These are phyloP conservation scores for Jaminaea rosea DNA, from an alignment of 1,284 basidiomycete genomes.

Conservation along the genomic window DNA sequence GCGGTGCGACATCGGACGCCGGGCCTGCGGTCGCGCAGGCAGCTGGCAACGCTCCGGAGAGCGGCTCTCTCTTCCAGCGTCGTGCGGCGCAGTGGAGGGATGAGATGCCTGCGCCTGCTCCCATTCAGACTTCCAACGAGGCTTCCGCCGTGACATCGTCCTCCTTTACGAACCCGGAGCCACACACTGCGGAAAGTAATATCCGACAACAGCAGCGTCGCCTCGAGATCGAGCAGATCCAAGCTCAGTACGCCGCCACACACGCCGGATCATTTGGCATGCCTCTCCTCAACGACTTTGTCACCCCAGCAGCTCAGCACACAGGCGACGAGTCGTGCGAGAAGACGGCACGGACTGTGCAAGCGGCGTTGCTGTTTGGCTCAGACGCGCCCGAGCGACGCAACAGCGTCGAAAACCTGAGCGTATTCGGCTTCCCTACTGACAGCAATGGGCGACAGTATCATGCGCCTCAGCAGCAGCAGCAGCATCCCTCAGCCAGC, in stretches of 20 bases:
- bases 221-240: slow-evolving; percentile 12
- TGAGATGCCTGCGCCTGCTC: slow-evolving; percentile 17
- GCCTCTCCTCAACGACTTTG: slow-evolving; percentile 25
- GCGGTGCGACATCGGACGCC: neutral
- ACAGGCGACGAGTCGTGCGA: slow-evolving; percentile 22
- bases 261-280: slow-evolving; percentile 17
- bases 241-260: slow-evolving; percentile 20
- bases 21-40: too few species aligned
- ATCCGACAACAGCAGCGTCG: neutral
- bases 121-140: slow-evolving; percentile 13
- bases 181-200: slow-evolving; percentile 9
- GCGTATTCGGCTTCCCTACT: slow-evolving; percentile 9
- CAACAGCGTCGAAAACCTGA: slow-evolving; percentile 7
- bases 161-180: neutral
- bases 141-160: slow-evolving; percentile 2
- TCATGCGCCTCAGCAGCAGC: neutral
- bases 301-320: slow-evolving; percentile 21
- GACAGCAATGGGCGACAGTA: neutral
- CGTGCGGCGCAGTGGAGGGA: slow-evolving; percentile 17
- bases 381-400: slow-evolving; percentile 12
- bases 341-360: slow-evolving; percentile 21
- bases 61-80: slow-evolving; percentile 22
- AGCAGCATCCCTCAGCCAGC: neutral
- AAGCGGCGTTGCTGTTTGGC: slow-evolving; percentile 26
- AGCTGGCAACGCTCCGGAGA: neutral